phyloP scores from a whole-genome alignment of 257 asterid species.

The Scutellaria galericulata region DNA sequence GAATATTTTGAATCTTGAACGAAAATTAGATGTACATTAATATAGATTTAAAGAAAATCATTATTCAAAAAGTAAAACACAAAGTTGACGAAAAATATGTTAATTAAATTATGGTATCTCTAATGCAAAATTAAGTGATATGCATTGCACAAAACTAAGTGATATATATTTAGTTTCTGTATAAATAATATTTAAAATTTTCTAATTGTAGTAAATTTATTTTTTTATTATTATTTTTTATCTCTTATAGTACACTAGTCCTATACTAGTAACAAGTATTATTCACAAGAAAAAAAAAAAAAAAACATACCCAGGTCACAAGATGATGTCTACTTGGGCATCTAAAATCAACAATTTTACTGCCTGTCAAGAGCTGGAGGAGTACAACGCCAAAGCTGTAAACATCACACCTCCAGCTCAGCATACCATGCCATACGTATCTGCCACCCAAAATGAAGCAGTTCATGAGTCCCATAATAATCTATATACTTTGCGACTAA shows the following conservation, averaged over 20 bases:
- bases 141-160: no score
- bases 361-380: slow-evolving; percentile 42
- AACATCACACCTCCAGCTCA: slow-evolving; percentile 37
- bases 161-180: no score
- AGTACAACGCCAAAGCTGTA: slow-evolving; percentile 46
- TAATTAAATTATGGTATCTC: not conserved
- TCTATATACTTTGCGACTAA: slow-evolving; percentile 18
- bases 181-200: no score
- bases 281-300: not conserved
- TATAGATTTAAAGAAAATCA: no score
- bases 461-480: no score
- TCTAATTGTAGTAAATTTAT: not conserved
- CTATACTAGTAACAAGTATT: no score
- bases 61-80: no score
- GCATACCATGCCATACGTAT: not conserved
- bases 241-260: no score
- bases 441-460: slow-evolving; percentile 4
- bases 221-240: no score
- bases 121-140: no score
- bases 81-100: not conserved
- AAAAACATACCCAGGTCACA: slow-evolving; percentile 42
- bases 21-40: no score
- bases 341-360: slow-evolving; percentile 31
- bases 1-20: no score
- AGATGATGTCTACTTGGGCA: slow-evolving; percentile 38